Percentiles rank a stretch among this genome's conserved stretches.
Conservation (phyloP, 2,329 filamentous ascomycete species). For the Curvularia eragrostidis region DNA sequence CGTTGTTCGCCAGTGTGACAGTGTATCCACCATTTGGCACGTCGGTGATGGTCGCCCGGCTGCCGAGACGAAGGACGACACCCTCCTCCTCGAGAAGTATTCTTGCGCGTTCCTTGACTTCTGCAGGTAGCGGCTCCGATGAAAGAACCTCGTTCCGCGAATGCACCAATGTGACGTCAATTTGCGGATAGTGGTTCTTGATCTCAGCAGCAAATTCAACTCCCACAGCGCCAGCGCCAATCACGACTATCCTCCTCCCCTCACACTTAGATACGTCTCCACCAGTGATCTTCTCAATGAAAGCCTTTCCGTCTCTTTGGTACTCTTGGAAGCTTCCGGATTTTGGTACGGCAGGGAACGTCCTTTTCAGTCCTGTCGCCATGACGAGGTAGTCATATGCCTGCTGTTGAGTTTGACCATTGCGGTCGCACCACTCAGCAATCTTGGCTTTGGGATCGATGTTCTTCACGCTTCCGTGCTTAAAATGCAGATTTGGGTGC, state of each 20-base stretch:
- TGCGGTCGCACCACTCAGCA: slow-evolving; percentile 62
- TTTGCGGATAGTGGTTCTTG: slow-evolving; percentile 69
- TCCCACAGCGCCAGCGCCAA: slow-evolving; percentile 81
- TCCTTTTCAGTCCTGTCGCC: slow-evolving; percentile 71
- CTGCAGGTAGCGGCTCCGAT: slow-evolving; percentile 73
- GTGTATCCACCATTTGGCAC: slow-evolving; percentile 46
- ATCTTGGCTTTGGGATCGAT: slow-evolving; percentile 67
- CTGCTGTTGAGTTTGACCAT: slow-evolving; percentile 53
- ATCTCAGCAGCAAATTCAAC: slow-evolving; percentile 84
- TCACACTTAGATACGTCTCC: slow-evolving; percentile 34
- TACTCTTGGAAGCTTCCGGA: slow-evolving; percentile 68
- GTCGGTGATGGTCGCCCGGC: slow-evolving; percentile 60
- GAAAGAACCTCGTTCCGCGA: slow-evolving; percentile 74
- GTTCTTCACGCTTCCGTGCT: slow-evolving; percentile 69
- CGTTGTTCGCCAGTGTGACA: slow-evolving; percentile 55
- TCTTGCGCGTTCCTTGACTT: slow-evolving; percentile 69
- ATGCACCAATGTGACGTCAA: slow-evolving; percentile 76
- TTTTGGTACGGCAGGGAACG: slow-evolving; percentile 76
- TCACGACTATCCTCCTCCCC: slow-evolving; percentile 66
- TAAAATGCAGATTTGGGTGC: slow-evolving; percentile 65
- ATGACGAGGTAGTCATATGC: slow-evolving; percentile 78
- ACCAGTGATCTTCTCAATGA: slow-evolving; percentile 59
- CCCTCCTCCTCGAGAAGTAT: slow-evolving; percentile 66
- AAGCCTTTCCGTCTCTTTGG: slow-evolving; percentile 65
- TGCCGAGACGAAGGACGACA: slow-evolving; percentile 69